phyloP scores from a whole-genome alignment of 495 filamentous ascomycete genomes.

The Neurospora cerealis region DNA sequence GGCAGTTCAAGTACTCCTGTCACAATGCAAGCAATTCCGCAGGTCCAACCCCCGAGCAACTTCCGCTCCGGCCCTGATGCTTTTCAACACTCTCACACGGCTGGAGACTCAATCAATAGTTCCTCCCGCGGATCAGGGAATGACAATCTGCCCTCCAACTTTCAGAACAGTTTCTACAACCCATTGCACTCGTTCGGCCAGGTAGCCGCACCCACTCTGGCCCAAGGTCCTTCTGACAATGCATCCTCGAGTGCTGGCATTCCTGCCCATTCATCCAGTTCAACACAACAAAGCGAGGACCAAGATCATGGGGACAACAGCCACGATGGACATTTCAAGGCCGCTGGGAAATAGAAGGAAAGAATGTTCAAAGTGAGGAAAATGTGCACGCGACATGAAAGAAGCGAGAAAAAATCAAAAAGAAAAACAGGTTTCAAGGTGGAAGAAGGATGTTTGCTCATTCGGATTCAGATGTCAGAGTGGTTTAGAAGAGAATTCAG shows the following conservation, averaged over 20 bases:
- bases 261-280: not conserved
- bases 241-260: not conserved
- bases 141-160: not conserved
- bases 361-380: no score
- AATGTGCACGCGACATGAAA: not conserved
- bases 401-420: not conserved
- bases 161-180: not conserved
- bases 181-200: not conserved
- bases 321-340: not conserved
- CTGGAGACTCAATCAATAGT: not conserved
- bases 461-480: no score
- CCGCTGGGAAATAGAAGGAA: no score
- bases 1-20: not conserved
- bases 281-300: not conserved
- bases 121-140: not conserved
- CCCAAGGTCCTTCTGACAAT: not conserved
- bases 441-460: not conserved
- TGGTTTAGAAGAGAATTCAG: no score
- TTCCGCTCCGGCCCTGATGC: no score
- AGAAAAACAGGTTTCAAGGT: not conserved
- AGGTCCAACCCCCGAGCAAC: no score
- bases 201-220: not conserved
- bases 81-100: not conserved
- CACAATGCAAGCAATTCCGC: no score
- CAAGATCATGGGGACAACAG: not conserved